Percentiles rank a stretch among this genome's conserved stretches.
Evolutionary conservation across 805 yeast genomes (phyloP).

Genomic region (Starmerella sirachaensis): DNA sequence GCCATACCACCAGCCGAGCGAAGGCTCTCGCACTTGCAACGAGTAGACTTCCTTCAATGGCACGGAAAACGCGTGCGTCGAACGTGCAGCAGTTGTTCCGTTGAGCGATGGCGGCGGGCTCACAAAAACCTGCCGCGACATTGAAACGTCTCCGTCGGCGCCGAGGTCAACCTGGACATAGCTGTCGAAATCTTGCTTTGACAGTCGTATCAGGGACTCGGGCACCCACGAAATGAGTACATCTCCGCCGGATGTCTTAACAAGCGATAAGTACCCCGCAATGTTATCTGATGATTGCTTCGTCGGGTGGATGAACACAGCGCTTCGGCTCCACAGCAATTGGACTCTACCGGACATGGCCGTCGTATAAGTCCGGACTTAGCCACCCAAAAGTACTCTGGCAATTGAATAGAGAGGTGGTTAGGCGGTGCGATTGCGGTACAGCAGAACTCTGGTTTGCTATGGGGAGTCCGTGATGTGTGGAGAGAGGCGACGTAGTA

Average conservation of each 20-base stretch:
- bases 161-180: constrained; percentile 44
- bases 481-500: too few relatives aligned
- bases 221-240: constrained; percentile 60
- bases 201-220: constrained; percentile 28
- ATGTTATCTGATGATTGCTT: constrained; percentile 61
- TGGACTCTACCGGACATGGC: constrained; percentile 21
- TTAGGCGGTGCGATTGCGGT: too few relatives aligned
- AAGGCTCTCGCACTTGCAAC: constrained; percentile 72
- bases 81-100: constrained; percentile 31
- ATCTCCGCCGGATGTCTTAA: constrained; percentile 45
- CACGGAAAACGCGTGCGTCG: constrained; percentile 59
- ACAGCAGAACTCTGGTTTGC: too few relatives aligned
- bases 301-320: constrained; percentile 74
- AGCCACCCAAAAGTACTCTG: too few relatives aligned
- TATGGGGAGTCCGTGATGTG: too few relatives aligned
- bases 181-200: constrained; percentile 35
- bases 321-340: constrained; percentile 32
- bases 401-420: too few relatives aligned
- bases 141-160: constrained; percentile 21
- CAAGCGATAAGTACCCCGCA: constrained; percentile 61
- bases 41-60: constrained; percentile 55
- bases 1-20: constrained; percentile 86
- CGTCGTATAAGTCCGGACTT: neutral
- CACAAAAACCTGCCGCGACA: constrained; percentile 29
- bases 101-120: constrained; percentile 37